A percentile compares a stretch with the other conserved stretches of the same genome.
phyloP scores from a whole-genome alignment of 2,329 filamentous ascomycete genomes.

The Colletotrichum ledebouriae region DNA sequence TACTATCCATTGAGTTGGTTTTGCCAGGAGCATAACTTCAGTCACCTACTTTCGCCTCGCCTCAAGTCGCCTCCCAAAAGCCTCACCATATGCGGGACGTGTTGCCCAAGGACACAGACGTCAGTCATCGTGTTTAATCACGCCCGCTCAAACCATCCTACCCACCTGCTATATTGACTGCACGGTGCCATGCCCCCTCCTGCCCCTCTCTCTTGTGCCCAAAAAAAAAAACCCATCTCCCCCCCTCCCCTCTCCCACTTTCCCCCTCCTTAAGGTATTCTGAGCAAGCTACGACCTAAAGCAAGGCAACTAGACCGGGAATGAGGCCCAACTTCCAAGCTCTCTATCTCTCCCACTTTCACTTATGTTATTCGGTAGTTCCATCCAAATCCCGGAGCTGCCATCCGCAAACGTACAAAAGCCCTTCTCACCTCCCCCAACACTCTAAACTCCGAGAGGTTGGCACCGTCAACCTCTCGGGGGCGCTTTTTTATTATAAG shows the following conservation, averaged over 20 bases:
- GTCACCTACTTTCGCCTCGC: neutral
- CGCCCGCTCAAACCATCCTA: slow-evolving; percentile 10
- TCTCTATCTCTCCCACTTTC: slow-evolving; percentile 11
- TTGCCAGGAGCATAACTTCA: neutral
- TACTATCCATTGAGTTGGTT: too few relatives aligned
- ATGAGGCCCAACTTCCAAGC: slow-evolving; percentile 32
- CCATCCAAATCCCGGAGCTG: slow-evolving; percentile 3
- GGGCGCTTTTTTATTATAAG: neutral
- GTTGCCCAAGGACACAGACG: slow-evolving; percentile 23
- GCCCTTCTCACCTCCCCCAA: neutral
- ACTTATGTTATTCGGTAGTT: slow-evolving; percentile 20
- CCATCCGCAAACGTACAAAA: neutral
- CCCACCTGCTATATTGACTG: slow-evolving; percentile 34
- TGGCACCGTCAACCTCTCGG: neutral
- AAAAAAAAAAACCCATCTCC: slow-evolving; percentile 25
- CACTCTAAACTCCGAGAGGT: slow-evolving; percentile 8
- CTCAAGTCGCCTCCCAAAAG: neutral
- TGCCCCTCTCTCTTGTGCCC: slow-evolving; percentile 19
- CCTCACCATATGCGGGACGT: slow-evolving; percentile 1
- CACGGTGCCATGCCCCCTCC: slow-evolving; percentile 34
- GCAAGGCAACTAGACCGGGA: slow-evolving; percentile 17
- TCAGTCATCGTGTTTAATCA: slow-evolving; percentile 28
- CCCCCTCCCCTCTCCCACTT: neutral
- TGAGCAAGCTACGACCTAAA: slow-evolving; percentile 19
- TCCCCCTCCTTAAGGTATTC: slow-evolving; percentile 5